Base-by-base conservation (phyloP, 2,329 filamentous ascomycete genomes). In the Chrysoporthe austroafricana region DNA sequence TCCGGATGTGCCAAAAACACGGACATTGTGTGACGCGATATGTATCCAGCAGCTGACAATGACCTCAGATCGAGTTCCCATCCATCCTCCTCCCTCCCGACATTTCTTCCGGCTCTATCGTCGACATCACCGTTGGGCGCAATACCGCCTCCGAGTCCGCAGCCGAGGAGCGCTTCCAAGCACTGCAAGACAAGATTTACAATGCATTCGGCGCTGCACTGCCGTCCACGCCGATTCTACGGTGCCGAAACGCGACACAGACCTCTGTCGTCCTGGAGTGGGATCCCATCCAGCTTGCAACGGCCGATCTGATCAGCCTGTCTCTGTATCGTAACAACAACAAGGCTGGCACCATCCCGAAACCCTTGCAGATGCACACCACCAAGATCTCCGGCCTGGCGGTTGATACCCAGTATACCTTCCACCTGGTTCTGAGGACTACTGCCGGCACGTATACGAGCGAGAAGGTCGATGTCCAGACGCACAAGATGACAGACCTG, bases 231-330 rank as follows among this genome's bases (percentile, higher is more conserved):
- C 96, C 96, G 8, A 80, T 91, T 62, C 88, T 99, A 46, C 92
- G 94, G 75, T 96, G 96, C 80, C 91, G 94, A 80, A 99, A 98
- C 85, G 94, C 95, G 66, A 99, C 96, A 0, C 96, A 99, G 81
- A 99, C 96, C n/a, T 96, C 93, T 39, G 91, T 98, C 58, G 96
- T 99, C 48, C 91, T 99, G 63, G 96, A 98, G 81, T 99, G 96
- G 96, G 96, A 98, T 72, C 93, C 95, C 44, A 91, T 99, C 76
- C 88, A 95, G 74, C 89, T 97, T 62, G 96, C 94, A 32, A 98
- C 95, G 5, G 94, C 96, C 71, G 93, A 96, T 77, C 86, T 98
- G 70, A 90, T 96, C 75, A 95, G 92, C 62, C 87, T 99, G 64
- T 93, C 91, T 67, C 85, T 99, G 63, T 98, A 96, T 81, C 91